Conservation (phyloP, 176 grass and related monocot genomes). For the Eleusine indica region DNA sequence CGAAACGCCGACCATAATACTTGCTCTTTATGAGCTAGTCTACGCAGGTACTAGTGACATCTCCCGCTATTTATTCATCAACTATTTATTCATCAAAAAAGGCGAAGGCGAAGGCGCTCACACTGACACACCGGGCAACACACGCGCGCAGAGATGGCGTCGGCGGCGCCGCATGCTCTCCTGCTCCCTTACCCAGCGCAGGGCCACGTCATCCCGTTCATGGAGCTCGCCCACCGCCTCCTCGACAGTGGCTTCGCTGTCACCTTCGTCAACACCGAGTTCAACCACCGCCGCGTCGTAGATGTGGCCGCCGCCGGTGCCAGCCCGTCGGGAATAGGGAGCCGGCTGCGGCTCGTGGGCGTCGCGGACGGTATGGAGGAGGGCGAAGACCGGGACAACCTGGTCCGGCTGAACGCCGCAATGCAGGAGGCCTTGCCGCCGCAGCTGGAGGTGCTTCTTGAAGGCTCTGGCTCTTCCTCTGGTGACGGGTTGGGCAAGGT, state of each 20-base stretch:
- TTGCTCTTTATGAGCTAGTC: no score
- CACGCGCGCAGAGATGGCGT: not conserved
- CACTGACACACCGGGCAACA: no score
- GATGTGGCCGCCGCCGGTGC: not conserved
- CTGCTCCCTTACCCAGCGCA: slow-evolving; percentile 56
- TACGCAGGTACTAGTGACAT: no score
- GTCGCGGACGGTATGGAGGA: slow-evolving; percentile 43
- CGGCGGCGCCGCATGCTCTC: slow-evolving; percentile 34
- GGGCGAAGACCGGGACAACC: slow-evolving; percentile 33
- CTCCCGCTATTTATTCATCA: no score
- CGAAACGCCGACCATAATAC: no score
- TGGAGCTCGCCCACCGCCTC: slow-evolving; percentile 64
- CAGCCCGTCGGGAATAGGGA: slow-evolving; percentile 19
- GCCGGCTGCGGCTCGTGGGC: slow-evolving; percentile 24
- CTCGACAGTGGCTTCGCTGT: slow-evolving; percentile 61
- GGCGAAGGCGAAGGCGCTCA: no score
- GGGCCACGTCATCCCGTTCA: slow-evolving; percentile 67
- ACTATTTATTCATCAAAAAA: no score
- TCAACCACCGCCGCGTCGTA: slow-evolving; percentile 39
- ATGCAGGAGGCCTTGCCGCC: slow-evolving; percentile 41
- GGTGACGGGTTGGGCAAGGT: slow-evolving; percentile 19
- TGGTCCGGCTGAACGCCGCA: slow-evolving; percentile 30
- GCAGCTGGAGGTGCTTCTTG: slow-evolving; percentile 43
- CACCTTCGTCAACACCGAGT: slow-evolving; percentile 50
- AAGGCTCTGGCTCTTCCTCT: not conserved